These are phyloP conservation scores for Macroventuria anomochaeta DNA, from an alignment of 2,329 filamentous ascomycete genomes.

Conservation along the genomic window DNA sequence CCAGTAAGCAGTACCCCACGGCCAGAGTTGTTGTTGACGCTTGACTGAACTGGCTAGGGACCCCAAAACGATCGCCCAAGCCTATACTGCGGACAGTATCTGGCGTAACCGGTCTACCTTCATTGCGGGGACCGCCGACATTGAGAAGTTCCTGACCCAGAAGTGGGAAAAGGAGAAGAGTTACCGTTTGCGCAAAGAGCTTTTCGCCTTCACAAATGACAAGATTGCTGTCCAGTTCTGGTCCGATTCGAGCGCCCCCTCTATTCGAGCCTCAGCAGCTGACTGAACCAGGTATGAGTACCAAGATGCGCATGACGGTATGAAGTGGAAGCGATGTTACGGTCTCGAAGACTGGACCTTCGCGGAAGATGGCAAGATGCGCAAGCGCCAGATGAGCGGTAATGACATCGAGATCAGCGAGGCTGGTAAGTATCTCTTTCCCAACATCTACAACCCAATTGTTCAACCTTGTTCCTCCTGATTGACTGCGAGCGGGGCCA, in stretches of 20 bases:
- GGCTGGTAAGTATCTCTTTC: neutral
- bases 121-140: slow-evolving; percentile 70
- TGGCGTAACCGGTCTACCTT: slow-evolving; percentile 82
- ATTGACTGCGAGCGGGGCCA: too few species aligned
- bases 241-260: neutral
- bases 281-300: slow-evolving; percentile 71
- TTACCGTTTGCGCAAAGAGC: slow-evolving; percentile 80
- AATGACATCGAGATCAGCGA: slow-evolving; percentile 1
- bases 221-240: slow-evolving; percentile 87
- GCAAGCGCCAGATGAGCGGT: slow-evolving; percentile 77
- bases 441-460: neutral
- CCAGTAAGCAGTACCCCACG: slow-evolving; percentile 55
- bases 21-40: neutral
- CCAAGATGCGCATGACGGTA: slow-evolving; percentile 66
- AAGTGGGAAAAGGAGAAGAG: slow-evolving; percentile 78
- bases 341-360: slow-evolving; percentile 84
- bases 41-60: slow-evolving; percentile 56
- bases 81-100: slow-evolving; percentile 76
- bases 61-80: slow-evolving; percentile 69
- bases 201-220: slow-evolving; percentile 77
- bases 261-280: neutral
- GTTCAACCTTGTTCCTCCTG: neutral
- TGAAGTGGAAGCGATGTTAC: slow-evolving; percentile 77
- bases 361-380: slow-evolving; percentile 71
- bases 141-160: slow-evolving; percentile 69